phyloP scores from a whole-genome alignment of 345 rosid species.

The Adansonia digitata region DNA sequence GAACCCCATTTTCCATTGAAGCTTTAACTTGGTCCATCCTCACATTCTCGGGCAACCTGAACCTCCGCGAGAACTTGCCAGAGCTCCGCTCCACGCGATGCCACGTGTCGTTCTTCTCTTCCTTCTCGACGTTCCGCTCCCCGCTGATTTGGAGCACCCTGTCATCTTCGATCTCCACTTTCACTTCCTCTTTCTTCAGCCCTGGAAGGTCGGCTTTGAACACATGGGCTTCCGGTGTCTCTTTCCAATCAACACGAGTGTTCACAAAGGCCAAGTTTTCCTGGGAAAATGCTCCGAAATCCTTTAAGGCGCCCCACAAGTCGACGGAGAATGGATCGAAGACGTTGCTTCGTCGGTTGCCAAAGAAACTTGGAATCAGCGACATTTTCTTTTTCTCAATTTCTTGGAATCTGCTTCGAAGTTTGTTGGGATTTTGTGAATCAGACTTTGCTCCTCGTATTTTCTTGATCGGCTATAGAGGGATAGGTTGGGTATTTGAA shows the following conservation, averaged over 20 bases:
- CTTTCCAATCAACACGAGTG: slow-evolving; percentile 30
- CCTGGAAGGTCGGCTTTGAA: slow-evolving; percentile 35
- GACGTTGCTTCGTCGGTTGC: not conserved
- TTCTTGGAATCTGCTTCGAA: too few relatives aligned
- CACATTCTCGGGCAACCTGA: too few relatives aligned
- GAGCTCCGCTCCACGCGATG: slow-evolving; percentile 30
- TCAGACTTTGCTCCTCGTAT: not conserved
- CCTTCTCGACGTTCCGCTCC: slow-evolving; percentile 27
- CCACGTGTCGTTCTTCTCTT: slow-evolving; percentile 16
- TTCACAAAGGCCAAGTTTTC: not conserved
- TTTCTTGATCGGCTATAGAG: not conserved
- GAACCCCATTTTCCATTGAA: too few relatives aligned
- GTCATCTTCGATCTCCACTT: too few relatives aligned
- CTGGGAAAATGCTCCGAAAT: not conserved
- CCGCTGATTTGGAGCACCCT: too few relatives aligned
- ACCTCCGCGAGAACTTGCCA: slow-evolving; percentile 32
- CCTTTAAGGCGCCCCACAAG: not conserved
- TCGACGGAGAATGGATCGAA: not conserved
- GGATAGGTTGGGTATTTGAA: not conserved
- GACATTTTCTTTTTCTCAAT: not conserved
- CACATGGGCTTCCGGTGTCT: slow-evolving; percentile 32
- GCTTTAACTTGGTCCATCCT: slow-evolving; percentile 34
- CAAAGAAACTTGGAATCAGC: too few relatives aligned
- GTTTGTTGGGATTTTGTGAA: too few relatives aligned
- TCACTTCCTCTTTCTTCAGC: too few relatives aligned